Base-by-base conservation (phyloP, 2,329 filamentous ascomycete species). In the Pseudogymnoascus pannorum region DNA sequence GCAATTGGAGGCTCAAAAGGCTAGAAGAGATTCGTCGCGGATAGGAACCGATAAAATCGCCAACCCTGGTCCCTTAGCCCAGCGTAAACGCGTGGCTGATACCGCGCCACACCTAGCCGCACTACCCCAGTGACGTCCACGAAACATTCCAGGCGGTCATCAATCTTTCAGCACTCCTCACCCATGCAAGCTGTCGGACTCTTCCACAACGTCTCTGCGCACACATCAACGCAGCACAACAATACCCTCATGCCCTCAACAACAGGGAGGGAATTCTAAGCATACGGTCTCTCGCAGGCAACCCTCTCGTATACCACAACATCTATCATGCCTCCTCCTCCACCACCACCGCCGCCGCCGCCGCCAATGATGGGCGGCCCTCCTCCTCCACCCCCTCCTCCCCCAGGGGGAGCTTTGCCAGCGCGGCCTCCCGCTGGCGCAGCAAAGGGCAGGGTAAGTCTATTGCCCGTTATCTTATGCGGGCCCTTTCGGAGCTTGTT, bases 291-390 rank as follows among this genome's bases (percentile, higher is more conserved):
- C 11, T 54, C 11, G 26, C 48, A 54, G n/a, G 48, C 48, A 54
- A 33, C 8, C 22, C 57, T 58, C 57, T 16, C 33, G 24, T 24
- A 58, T 26, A 58, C 31, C 57, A 58, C 57, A 16, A 3, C n/a
- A 58, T 22, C 57, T 18, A 42, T 8, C 57, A 58, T 36, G 36
- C 33, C 57, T 42, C 82, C 86, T 54, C 87, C 87, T 60, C 88
- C 88, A 2, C 88, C 88, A 9, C 88, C 88, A 1, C 89, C 88
- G 33, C 88, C 86, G 40, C 84, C 87, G 60, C 83, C 68, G 60
- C 64, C 68, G 24, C 60, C 60, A 36, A 76, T 74, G 48, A 74
- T 75, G 69, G 85, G 83, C 70, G 81, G 80, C 64, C 80, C 81
- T 67, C 87, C 86, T 62, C 86, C 85, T 29, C 84, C 84, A 36